phyloP scores from a whole-genome alignment of 371 early-diverging fungal species.

The Umbelopsis sp. region DNA sequence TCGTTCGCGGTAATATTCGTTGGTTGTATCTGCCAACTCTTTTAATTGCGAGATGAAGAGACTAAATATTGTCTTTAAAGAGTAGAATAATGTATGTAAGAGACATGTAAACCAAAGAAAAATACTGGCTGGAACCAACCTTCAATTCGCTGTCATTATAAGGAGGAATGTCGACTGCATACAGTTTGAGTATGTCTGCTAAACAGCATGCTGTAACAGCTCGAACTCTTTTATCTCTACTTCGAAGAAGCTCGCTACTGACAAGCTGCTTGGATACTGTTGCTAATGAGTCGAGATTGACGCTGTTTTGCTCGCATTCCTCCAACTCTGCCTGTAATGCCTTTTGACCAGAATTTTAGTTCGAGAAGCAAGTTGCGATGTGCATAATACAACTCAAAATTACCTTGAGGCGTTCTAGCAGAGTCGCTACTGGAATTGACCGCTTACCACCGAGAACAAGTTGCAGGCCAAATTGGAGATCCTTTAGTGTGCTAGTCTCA shows the following conservation, averaged over 20 bases:
- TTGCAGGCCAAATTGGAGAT: too few relatives aligned
- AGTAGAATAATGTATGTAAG: neutral
- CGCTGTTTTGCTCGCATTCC: constrained; percentile 67
- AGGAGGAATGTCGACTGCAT: constrained; percentile 88
- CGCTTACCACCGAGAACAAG: too few relatives aligned
- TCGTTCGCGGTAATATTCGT: constrained; percentile 48
- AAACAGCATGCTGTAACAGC: constrained; percentile 86
- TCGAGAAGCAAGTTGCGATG: too few relatives aligned
- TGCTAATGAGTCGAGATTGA: constrained; percentile 68
- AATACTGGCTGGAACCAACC: constrained; percentile 38
- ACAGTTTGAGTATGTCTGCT: constrained; percentile 89
- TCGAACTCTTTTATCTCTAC: constrained; percentile 81
- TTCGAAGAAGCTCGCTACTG: constrained; percentile 64
- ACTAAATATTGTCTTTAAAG: constrained; percentile 70
- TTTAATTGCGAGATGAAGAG: constrained; percentile 79
- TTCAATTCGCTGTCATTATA: constrained; percentile 74
- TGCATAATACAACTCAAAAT: too few relatives aligned
- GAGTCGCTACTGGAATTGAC: too few relatives aligned
- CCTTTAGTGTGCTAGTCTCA: too few relatives aligned
- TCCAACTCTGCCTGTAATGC: constrained; percentile 70
- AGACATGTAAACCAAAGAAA: too few relatives aligned
- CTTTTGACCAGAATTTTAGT: constrained; percentile 31
- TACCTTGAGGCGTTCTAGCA: too few relatives aligned
- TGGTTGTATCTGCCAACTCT: constrained; percentile 68
- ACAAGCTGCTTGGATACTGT: constrained; percentile 71